Evolutionary conservation across 192 early-diverging fungal species (phyloP).

Genomic region (Linnemannia elongata): DNA sequence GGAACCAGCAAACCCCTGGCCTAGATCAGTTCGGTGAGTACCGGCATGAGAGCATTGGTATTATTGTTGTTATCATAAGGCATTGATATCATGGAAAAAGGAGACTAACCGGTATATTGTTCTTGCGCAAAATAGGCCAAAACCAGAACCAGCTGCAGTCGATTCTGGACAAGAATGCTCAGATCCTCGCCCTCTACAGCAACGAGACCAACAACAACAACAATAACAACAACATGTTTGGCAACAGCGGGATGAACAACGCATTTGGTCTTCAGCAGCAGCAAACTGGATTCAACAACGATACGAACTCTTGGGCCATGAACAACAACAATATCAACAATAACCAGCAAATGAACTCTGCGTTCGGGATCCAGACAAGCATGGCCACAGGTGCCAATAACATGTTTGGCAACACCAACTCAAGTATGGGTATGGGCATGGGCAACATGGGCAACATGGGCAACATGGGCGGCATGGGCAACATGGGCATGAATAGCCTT

Average conservation of each 20-base stretch:
- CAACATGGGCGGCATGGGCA: constrained; percentile 15
- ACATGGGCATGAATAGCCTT: constrained; percentile 10
- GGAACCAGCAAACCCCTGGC: constrained; percentile 17
- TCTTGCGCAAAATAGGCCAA: constrained; percentile 26
- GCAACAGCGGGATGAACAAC: constrained; percentile 30
- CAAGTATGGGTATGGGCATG: constrained; percentile 26
- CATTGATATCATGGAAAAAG: neutral
- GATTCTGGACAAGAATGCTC: constrained; percentile 50
- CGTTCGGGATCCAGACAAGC: constrained; percentile 33
- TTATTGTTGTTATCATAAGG: no score
- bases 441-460: constrained; percentile 15
- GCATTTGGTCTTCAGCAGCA: constrained; percentile 39
- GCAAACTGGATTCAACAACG: constrained; percentile 23
- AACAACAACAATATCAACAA: constrained; percentile 35
- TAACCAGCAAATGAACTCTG: constrained; percentile 29
- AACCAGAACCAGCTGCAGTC: constrained; percentile 54
- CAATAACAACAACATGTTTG: constrained; percentile 25
- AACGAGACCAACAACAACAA: constrained; percentile 13
- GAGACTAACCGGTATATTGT: neutral
- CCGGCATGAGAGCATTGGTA: neutral
- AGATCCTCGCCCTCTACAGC: constrained; percentile 42
- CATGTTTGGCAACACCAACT: constrained; percentile 31
- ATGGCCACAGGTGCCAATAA: constrained; percentile 38
- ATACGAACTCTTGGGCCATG: constrained; percentile 37
- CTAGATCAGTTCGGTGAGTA: constrained; percentile 46